Conservation (phyloP, 2,329 filamentous ascomycete species). For the Penicillium verrucosum region DNA sequence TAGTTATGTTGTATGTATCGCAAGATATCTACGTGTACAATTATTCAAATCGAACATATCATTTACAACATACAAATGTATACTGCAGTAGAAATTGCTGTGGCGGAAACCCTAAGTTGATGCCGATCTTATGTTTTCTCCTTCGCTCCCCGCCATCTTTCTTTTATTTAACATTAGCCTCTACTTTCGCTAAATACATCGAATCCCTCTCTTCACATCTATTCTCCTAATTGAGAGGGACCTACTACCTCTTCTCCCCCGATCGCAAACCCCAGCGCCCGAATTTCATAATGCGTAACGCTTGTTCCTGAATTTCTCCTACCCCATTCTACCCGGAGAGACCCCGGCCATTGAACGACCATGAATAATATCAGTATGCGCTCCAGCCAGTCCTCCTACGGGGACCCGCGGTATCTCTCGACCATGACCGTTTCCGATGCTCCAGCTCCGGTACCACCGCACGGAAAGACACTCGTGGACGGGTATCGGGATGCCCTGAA, state of each 20-base stretch:
- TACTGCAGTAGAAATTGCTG: conserved; percentile 4
- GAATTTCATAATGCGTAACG: conserved; percentile 18
- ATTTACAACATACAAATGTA: not conserved
- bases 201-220: not conserved
- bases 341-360: conserved; percentile 12
- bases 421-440: conserved; percentile 32
- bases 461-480: conserved; percentile 53
- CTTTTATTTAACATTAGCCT: conserved; percentile 9
- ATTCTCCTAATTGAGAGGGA: not conserved
- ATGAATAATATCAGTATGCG: conserved; percentile 40
- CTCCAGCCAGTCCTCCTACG: conserved; percentile 43
- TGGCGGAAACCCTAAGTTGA: conserved; percentile 14
- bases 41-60: not conserved
- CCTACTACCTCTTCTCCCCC: not conserved
- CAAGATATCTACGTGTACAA: not conserved
- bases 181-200: not conserved
- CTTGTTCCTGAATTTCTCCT: conserved; percentile 14
- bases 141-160: conserved; percentile 24
- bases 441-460: conserved; percentile 27
- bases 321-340: conserved; percentile 5
- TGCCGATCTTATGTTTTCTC: conserved; percentile 9
- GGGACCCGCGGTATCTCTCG: conserved; percentile 39
- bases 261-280: not conserved
- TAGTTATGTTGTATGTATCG: not conserved
- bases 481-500: conserved; percentile 59